Base-by-base conservation (phyloP, 2,329 filamentous ascomycete species). In the Colletotrichum tanaceti region DNA sequence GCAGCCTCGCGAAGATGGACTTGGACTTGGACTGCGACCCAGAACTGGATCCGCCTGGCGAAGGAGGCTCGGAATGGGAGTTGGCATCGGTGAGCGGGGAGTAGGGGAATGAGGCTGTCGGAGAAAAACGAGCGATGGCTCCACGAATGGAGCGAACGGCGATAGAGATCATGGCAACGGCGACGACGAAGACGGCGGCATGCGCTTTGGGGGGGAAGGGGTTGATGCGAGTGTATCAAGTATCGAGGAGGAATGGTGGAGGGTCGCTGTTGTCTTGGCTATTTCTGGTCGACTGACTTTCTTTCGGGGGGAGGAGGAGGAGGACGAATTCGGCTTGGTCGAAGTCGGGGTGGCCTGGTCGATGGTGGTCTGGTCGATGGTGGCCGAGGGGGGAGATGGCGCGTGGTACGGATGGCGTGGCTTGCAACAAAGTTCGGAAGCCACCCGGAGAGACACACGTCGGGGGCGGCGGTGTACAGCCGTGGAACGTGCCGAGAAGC, bases 141-240 rank as follows among this genome's bases (percentile, higher is more conserved):
- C 70, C 70, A 6, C 70, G 63, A 18, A 71, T 49, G 50, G 70
- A 71, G 58, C 70, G 70, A 55, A 71, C 49, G 35, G 61, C 64
- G 2, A 71, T 35, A 9, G 70, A 58, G 46, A 71, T 71, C 70
- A 71, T 71, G 20, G 9, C 28, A 32, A 32, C n/a, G 32, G 20
- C 35, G 43, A 18, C 20, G 10, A 24, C 18, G 39, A 43, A 10
- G 18, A n/a, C 20, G 67, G n/a, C n/a, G 39, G 58, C 63, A 68
- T 68, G 22, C 52, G 58, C 47, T 43, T 46, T 13, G 24, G 39
- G 24, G 32, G 43, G 32, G 10, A 4, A 5, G 22, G 6, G 18
- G 11, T 38, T 32, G 16, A 28, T 6, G 44, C 7, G 32, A 32
- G 35, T 4, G 11, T 35, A 22, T 6, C 6, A 32, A 22, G 5